Conservation (phyloP, 202 grass and related monocot species). For the Schoenoplectus triqueter region DNA sequence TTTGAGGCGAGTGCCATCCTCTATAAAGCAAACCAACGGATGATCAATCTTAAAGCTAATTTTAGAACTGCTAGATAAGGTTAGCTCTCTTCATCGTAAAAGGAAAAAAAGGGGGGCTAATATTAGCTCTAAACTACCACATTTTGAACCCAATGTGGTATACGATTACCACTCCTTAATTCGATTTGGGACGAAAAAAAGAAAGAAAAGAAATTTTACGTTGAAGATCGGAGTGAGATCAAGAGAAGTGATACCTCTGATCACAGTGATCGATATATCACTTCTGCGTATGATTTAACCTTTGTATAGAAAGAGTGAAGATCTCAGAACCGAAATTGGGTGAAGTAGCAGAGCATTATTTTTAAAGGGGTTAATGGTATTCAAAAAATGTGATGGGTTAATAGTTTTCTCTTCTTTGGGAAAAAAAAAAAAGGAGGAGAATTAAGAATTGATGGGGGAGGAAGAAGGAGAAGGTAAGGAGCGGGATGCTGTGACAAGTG, state of each 20-base stretch:
- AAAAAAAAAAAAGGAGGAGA: neutral
- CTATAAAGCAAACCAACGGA: slow-evolving; percentile 30
- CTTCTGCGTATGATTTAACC: neutral
- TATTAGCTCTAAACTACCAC: slow-evolving; percentile 3
- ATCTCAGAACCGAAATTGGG: slow-evolving; percentile 9
- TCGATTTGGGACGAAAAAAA: neutral
- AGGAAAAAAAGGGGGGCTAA: neutral
- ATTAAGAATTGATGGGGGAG: neutral
- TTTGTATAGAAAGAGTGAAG: neutral
- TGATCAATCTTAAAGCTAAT: slow-evolving; percentile 28
- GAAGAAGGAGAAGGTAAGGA: neutral
- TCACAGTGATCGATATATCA: neutral
- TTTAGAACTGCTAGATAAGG: slow-evolving; percentile 28
- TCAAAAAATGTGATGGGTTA: neutral
- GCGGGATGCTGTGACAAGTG: neutral
- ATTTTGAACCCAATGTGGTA: neutral
- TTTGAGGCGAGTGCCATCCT: slow-evolving; percentile 25
- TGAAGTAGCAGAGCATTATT: neutral
- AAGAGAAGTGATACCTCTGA: slow-evolving; percentile 10
- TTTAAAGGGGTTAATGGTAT: neutral
- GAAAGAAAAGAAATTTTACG: neutral
- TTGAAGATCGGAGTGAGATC: neutral
- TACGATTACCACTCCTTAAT: neutral
- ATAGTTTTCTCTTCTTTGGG: neutral
- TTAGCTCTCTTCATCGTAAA: slow-evolving; percentile 7